A percentile compares a stretch with the other conserved stretches of the same genome.
Conservation (phyloP, 768 basidiomycete species). For the Clitopilus passeckerianus region DNA sequence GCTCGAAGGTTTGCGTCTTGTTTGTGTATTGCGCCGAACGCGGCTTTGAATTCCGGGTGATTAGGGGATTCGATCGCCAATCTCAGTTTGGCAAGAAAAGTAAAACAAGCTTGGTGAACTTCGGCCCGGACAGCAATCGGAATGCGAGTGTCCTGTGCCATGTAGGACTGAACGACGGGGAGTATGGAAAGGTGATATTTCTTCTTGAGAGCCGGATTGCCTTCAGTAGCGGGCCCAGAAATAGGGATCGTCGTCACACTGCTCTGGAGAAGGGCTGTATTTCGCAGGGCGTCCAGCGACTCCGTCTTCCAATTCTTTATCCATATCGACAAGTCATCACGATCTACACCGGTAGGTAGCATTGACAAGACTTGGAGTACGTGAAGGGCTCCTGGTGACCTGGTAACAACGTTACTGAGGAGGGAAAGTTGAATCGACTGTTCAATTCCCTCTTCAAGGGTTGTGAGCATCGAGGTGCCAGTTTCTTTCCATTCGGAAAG, state of each 20-base stretch:
- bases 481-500: conserved; percentile 1
- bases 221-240: too few relatives aligned
- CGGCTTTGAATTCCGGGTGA: conserved; percentile 4
- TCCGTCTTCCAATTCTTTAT: conserved; percentile 4
- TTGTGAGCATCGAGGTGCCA: background rate
- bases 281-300: background rate
- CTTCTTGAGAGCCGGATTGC: too few relatives aligned
- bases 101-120: conserved; percentile 11
- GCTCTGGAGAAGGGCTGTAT: conserved; percentile 4
- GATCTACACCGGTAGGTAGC: conserved; percentile 16
- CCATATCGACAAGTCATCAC: background rate
- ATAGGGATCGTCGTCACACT: background rate
- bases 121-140: background rate
- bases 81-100: conserved; percentile 8
- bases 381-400: background rate
- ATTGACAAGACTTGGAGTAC: conserved; percentile 15
- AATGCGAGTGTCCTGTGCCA: conserved; percentile 7
- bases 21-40: background rate
- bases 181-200: conserved; percentile 8
- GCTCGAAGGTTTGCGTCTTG: conserved; percentile 11
- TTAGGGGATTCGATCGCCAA: conserved; percentile 2
- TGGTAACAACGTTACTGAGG: background rate
- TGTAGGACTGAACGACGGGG: conserved; percentile 16
- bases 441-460: conserved; percentile 4
- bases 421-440: conserved; percentile 6